Evolutionary conservation across 2,329 filamentous ascomycete species (phyloP).

Genomic region (Penicillium sumatraense): DNA sequence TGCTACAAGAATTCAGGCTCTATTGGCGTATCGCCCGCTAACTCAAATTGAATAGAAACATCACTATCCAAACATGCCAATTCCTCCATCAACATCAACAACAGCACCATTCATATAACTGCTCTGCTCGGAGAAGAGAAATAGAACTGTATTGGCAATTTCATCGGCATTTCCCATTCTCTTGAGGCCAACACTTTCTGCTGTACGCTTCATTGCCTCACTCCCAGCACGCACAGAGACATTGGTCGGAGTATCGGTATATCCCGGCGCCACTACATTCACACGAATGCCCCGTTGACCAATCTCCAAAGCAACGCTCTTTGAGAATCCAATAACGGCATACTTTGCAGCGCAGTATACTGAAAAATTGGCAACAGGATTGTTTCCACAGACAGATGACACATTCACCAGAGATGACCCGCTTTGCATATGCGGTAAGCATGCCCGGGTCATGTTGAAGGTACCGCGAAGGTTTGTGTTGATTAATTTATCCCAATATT

Average conservation of each 20-base stretch:
- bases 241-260: slow-evolving; percentile 55
- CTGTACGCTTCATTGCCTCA: slow-evolving; percentile 42
- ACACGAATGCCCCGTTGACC: slow-evolving; percentile 22
- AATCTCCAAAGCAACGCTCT: slow-evolving; percentile 28
- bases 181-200: slow-evolving; percentile 9
- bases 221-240: slow-evolving; percentile 55
- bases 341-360: slow-evolving; percentile 36
- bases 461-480: slow-evolving; percentile 52
- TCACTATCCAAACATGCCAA: slow-evolving; percentile 1
- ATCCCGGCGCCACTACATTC: slow-evolving; percentile 38
- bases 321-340: slow-evolving; percentile 29
- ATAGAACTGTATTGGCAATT: slow-evolving; percentile 56
- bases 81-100: slow-evolving; percentile 39
- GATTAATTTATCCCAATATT: slow-evolving; percentile 53
- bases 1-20: too few species aligned
- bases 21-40: too few species aligned
- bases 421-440: slow-evolving; percentile 43
- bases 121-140: slow-evolving; percentile 52
- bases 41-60: too few species aligned
- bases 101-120: slow-evolving; percentile 55
- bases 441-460: slow-evolving; percentile 51
- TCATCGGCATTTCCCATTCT: slow-evolving; percentile 52
- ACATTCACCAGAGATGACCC: slow-evolving; percentile 46
- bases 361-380: slow-evolving; percentile 23
- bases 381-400: slow-evolving; percentile 40